Base-by-base conservation (phyloP, 1,284 basidiomycete species). In the Apiotrichum veenhuisii region DNA sequence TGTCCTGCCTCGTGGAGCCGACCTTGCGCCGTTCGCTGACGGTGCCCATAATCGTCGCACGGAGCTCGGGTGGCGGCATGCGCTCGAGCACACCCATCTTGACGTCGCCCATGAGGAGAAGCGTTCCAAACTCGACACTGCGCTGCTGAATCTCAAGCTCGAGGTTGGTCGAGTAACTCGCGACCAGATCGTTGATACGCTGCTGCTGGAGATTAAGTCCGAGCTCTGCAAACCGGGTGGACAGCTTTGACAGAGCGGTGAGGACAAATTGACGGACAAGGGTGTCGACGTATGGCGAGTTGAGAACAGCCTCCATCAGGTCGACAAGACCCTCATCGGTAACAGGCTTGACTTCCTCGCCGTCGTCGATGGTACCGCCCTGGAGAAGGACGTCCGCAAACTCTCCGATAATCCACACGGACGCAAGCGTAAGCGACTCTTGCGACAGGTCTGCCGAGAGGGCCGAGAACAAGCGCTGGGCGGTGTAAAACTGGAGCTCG, bases 1-100 rank as follows among this genome's bases (percentile, higher is more conserved):
- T 88, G 50, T 86, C 84, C 30, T 82, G 82, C 66, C 84, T 81
- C 2, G 92, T 90, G 5, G 91, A 91, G 5, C 93, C 93, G 26
- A 97, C 93, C 38, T 89, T 88, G 70, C 92, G 91, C 69, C 91
- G 89, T 78, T 97, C 93, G 76, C 69, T 92, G 55, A 93, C 91
- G 57, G 88, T 84, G 50, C 91, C 93, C 82, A 94, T 88, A 5
- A 97, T 89, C 4, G 93, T 95, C 23, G 89, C 87, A 77, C 91
- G 94, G 68, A 98, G 80, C 75, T 98, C 95, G 2, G 96, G 96
- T 7, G 92, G 89, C 9, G 96, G 96, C 96, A 99, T 99, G 55
- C 92, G 85, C 79, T 98, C 96, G 58, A 98, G 77, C 0, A 99
- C 93, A 45, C 93, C 96, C n/a, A 84, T 83, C 55, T 87, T 83